Evolutionary conservation across 2,329 filamentous ascomycete genomes (phyloP).

Genomic region (Chaetomiaceae sp.): DNA sequence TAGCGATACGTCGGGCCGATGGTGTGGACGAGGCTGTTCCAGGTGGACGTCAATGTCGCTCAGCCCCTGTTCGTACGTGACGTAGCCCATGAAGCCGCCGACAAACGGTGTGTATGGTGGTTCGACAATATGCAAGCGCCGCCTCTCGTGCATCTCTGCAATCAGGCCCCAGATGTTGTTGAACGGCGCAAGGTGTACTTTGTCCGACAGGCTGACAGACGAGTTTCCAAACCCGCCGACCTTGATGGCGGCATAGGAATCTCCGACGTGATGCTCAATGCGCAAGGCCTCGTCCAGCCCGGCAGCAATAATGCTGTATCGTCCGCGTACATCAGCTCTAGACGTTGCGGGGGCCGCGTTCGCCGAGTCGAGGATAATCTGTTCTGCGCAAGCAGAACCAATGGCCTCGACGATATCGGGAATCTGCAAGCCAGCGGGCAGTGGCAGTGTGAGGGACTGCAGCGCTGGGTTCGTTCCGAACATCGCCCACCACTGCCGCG

Average conservation of each 20-base stretch:
- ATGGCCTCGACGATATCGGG: constrained; percentile 51
- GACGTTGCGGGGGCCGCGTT: constrained; percentile 42
- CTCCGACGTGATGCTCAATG: constrained; percentile 51
- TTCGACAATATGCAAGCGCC: constrained; percentile 23
- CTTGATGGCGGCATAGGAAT: constrained; percentile 34
- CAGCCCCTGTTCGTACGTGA: constrained; percentile 78
- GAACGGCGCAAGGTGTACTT: constrained; percentile 23
- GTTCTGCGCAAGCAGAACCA: constrained; percentile 34
- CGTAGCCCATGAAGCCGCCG: constrained; percentile 77
- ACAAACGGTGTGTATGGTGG: constrained; percentile 54
- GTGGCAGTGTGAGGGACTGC: constrained; percentile 35
- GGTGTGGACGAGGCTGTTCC: constrained; percentile 30
- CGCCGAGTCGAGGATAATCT: constrained; percentile 55
- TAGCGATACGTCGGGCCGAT: constrained; percentile 65
- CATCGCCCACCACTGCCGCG: constrained; percentile 19
- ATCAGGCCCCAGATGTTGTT: constrained; percentile 46
- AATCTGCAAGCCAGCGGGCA: constrained; percentile 42
- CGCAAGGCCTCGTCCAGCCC: constrained; percentile 51
- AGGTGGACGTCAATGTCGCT: constrained; percentile 47
- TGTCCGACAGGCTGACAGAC: constrained; percentile 23
- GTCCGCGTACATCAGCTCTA: constrained; percentile 44
- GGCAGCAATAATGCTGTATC: constrained; percentile 69
- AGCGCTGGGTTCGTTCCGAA: constrained; percentile 29
- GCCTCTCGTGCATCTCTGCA: constrained; percentile 37
- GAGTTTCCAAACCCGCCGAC: constrained; percentile 8